A percentile compares a stretch with the other conserved stretches of the same genome.
phyloP scores from a whole-genome alignment of 2,329 filamentous ascomycete species.

The Neopestalotiopsis rosae region DNA sequence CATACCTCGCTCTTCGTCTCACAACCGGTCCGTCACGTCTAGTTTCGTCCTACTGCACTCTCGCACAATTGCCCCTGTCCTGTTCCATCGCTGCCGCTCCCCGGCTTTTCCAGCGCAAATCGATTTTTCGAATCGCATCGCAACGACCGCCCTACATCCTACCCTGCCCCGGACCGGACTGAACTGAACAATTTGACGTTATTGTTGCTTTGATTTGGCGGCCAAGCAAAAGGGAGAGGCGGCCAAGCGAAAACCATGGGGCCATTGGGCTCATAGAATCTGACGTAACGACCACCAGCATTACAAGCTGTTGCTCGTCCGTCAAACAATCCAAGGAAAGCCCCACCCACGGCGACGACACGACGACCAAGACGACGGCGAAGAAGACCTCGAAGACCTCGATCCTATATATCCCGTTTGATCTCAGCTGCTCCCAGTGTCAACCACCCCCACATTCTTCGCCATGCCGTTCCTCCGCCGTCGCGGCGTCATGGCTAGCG shows the following conservation, averaged over 20 bases:
- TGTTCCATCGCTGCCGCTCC: neutral
- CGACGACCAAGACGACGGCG: constrained; percentile 7
- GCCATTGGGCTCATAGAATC: constrained; percentile 27
- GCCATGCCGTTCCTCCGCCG: constrained; percentile 67
- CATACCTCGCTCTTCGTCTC: neutral
- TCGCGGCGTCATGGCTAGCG: constrained; percentile 64
- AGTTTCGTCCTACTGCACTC: neutral
- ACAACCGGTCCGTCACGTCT: neutral
- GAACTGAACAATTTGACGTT: neutral
- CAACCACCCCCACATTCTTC: constrained; percentile 24
- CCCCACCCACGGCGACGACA: constrained; percentile 9
- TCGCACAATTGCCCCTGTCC: neutral
- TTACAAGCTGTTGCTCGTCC: constrained; percentile 13
- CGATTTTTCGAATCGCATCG: neutral
- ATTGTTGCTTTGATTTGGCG: neutral
- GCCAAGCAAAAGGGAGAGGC: neutral
- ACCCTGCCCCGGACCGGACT: neutral
- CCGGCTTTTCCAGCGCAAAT: neutral
- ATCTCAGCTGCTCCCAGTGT: constrained; percentile 11
- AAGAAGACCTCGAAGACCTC: too few relatives aligned
- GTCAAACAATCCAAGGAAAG: neutral
- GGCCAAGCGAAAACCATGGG: constrained; percentile 30
- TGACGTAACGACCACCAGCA: constrained; percentile 35
- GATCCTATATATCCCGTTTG: constrained; percentile 2
- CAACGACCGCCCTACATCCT: neutral